A percentile compares a stretch with the other conserved stretches of the same genome.
Evolutionary conservation across 2,329 filamentous ascomycete species (phyloP).

Genomic region (Arthrobotrys musiformis): DNA sequence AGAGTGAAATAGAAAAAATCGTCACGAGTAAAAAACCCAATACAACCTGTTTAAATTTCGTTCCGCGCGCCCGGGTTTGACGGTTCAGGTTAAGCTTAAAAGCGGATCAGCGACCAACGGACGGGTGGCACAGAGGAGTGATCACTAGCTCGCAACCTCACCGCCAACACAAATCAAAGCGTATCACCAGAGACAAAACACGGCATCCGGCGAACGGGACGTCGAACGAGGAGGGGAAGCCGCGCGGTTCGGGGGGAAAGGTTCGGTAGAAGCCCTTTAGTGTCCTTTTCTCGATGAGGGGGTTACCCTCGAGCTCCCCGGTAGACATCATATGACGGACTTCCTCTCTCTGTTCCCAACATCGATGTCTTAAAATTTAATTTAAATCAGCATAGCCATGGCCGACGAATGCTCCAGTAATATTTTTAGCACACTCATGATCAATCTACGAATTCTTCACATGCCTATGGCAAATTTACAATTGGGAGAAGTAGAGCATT

Average conservation of each 20-base stretch:
- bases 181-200: neutral
- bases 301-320: neutral
- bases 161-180: slow-evolving; percentile 11
- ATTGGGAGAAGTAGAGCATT: neutral
- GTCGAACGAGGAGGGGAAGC: neutral
- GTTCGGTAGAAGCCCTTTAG: neutral
- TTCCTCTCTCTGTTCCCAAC: neutral
- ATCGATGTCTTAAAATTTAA: neutral
- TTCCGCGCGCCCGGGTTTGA: slow-evolving; percentile 9
- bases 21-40: no score
- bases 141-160: neutral
- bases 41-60: neutral
- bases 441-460: neutral
- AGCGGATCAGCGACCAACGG: neutral
- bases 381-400: neutral
- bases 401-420: neutral
- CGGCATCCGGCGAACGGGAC: neutral
- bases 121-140: neutral
- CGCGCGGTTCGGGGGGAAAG: neutral
- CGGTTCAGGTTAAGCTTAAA: slow-evolving; percentile 6
- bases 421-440: neutral
- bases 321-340: neutral
- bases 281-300: neutral
- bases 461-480: neutral
- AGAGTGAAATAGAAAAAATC: neutral